phyloP scores from a whole-genome alignment of 768 basidiomycete species.

The Tricholoma furcatifolium region DNA sequence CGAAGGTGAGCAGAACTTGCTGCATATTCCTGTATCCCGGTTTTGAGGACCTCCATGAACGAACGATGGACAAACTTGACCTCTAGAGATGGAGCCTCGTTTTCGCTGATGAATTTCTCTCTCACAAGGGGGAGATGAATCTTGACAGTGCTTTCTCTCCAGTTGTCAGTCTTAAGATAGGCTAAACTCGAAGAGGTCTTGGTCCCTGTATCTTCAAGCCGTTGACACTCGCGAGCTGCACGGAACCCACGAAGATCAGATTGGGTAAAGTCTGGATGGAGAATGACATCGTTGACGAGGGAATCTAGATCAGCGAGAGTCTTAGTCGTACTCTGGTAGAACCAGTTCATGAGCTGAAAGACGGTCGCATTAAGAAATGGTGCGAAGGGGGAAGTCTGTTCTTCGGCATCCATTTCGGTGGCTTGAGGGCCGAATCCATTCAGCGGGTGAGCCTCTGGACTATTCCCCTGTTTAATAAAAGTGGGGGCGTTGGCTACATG shows the following conservation, averaged over 20 bases:
- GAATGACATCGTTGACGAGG: neutral
- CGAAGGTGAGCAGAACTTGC: neutral
- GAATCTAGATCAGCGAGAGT: neutral
- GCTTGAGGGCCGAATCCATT: neutral
- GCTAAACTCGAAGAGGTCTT: neutral
- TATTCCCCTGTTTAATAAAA: neutral
- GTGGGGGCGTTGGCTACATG: neutral
- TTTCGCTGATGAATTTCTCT: neutral
- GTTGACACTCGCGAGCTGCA: neutral
- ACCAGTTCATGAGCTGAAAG: no score
- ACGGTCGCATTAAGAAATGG: slow-evolving; percentile 4
- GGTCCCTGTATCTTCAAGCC: neutral
- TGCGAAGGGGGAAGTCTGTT: neutral
- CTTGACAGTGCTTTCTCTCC: neutral
- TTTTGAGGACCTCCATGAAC: neutral
- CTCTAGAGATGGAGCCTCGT: neutral
- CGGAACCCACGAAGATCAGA: neutral
- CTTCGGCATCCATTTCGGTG: neutral
- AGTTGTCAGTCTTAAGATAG: neutral
- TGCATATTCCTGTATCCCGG: neutral
- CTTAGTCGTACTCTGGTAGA: neutral
- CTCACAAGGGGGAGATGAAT: neutral
- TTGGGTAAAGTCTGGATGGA: neutral
- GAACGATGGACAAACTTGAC: neutral
- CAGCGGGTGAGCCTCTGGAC: neutral